Base-by-base conservation (phyloP, 2,329 filamentous ascomycete species). In the Shiraia bambusicola region DNA sequence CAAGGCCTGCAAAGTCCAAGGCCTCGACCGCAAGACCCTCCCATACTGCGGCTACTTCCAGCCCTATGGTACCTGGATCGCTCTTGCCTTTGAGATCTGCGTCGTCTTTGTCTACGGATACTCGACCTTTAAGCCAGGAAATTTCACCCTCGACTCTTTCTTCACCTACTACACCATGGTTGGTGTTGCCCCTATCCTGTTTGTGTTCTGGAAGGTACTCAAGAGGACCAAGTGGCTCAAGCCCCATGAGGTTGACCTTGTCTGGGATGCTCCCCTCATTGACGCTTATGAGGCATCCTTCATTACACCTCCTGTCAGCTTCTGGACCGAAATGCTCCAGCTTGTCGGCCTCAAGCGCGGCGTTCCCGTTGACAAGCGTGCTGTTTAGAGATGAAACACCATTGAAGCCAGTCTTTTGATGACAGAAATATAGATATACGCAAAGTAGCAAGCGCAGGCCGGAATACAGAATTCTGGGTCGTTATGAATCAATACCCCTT, bases 171-270 rank as follows among this genome's bases (percentile, higher is more conserved):
- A 81, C 51, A 76, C 79, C 25, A 68, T 81, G 50, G 51, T 81
- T 11, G 50, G 52, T n/a, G 65, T 83, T 16, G 74, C 76, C 14
- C 66, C 65, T 13, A 58, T 79, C 26, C 66, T 81, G 19, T 85
- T 77, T 59, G 37, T 76, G 14, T 72, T 72, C 54, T 88, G 82
- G 81, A 88, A 87, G 68, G 6, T 86, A 1, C 14, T 81, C 61
- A 80, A 82, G 69, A 72, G 71, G 42, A 86, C 83, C 2, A 74
- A 73, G 45, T 58, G 50, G 44, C 69, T 78, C 37, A 70, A 82
- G 13, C 67, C 67, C 2, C 59, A 71, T 4, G 77, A 86, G 56
- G 69, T 73, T 15, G 71, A 74, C 45, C 54, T 74, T 32, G 68
- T 71, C 25, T 69, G 61, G 54, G 71, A 73, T 8, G 63, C 69